Base-by-base conservation (phyloP, 2,329 filamentous ascomycete species). In the Cucurbitaria berberidis region DNA sequence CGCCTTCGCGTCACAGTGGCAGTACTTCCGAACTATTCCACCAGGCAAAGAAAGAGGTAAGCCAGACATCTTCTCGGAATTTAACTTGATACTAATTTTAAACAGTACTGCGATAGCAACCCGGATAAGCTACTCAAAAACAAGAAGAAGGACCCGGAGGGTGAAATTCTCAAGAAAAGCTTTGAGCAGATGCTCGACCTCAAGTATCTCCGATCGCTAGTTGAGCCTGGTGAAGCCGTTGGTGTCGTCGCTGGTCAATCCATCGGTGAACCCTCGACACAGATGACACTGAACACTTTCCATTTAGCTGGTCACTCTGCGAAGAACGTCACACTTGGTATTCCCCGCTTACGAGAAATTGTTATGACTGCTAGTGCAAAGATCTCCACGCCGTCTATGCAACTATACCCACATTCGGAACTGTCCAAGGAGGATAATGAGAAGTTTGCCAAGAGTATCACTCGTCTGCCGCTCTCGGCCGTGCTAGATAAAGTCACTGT, bases 221-320 rank as follows among this genome's bases (percentile, higher is more conserved):
- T 97, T 21, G 93, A 99, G 67, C 91, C 95, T 24, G 95, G 95
- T 40, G 96, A 99, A 78, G 93, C 95, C 22, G 93, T 99, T 22
- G 95, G 95, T 62, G 96, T 99, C 59, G 91, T 99, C 53, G 96
- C 96, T 45, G 93, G 93, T 9, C 95, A 99, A 77, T 98, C 93
- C 27, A 88, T 99, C 36, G 95, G 95, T 72, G 96, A 99, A 73
- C 95, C 96, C 8, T 97, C 93, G 2, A 99, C 95, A 10, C 95
- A 99, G 76, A 99, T 99, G 96, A 99, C 96, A 7, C 81, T 99
- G 49, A 99, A 99, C 78, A 99, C 96, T 24, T 99, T 99, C 85
- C 95, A 99, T 84, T 90, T 99, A 85, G 95, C 95, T 76, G 95
- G 95, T 70, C 93, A 98, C 81, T 93, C 95, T 18, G 89, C 95